phyloP scores from a whole-genome alignment of 2,329 filamentous ascomycete genomes.

The Aspergillus carbonarius region DNA sequence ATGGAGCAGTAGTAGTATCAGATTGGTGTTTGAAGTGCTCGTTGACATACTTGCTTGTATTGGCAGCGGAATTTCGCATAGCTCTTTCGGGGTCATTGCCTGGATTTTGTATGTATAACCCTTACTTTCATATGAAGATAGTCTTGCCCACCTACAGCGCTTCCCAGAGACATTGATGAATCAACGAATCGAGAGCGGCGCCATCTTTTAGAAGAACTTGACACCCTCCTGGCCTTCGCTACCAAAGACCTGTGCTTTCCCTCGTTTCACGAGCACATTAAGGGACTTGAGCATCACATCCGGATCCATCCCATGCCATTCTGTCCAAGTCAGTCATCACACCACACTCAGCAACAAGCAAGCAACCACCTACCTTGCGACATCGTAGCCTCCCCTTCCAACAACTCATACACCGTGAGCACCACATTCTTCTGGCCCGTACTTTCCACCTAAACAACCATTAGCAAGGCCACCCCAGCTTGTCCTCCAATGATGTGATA shows the following conservation, averaged over 20 bases:
- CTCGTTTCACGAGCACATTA: conserved; percentile 78
- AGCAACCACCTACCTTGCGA: conserved; percentile 59
- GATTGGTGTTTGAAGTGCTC: conserved; percentile 4
- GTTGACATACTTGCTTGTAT: conserved; percentile 1
- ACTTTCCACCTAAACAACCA: conserved; percentile 59
- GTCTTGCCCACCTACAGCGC: conserved; percentile 3
- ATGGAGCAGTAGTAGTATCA: conserved; percentile 12
- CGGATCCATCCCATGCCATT: conserved; percentile 84
- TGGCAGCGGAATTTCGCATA: conserved; percentile 1
- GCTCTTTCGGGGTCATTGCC: conserved; percentile 5
- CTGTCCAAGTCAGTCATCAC: conserved; percentile 44
- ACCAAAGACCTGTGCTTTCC: conserved; percentile 92
- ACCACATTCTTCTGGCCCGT: conserved; percentile 88
- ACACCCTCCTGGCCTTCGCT: conserved; percentile 84
- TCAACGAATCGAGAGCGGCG: neutral
- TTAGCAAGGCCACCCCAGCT: too few relatives aligned
- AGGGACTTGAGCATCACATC: conserved; percentile 79
- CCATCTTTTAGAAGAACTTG: conserved; percentile 78
- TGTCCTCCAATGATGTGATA: too few relatives aligned
- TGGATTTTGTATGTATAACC: conserved; percentile 15
- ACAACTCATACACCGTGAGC: conserved; percentile 87
- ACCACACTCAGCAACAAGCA: neutral
- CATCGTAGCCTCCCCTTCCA: conserved; percentile 76
- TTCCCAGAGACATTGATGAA: neutral
- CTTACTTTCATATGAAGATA: conserved; percentile 13